phyloP scores from a whole-genome alignment of 176 grass and related monocot genomes.

The Carex littledalei region DNA sequence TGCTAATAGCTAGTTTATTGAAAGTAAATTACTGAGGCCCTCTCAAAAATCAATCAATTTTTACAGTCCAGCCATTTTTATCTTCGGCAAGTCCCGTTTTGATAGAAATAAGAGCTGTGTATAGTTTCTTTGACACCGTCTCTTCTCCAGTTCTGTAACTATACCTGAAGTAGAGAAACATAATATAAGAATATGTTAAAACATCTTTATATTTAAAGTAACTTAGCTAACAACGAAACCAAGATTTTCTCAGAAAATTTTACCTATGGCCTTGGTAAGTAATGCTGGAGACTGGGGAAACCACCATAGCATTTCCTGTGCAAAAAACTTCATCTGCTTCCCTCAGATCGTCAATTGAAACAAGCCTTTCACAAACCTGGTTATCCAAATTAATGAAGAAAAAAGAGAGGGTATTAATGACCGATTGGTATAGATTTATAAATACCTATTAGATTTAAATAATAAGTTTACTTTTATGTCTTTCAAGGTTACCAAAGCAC shows the following conservation, averaged over 20 bases:
- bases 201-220: not conserved
- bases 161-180: slow-evolving; percentile 32
- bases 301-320: slow-evolving; percentile 84
- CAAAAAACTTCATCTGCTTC: slow-evolving; percentile 85
- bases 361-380: slow-evolving; percentile 65
- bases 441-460: not conserved
- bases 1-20: not conserved
- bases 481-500: not conserved
- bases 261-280: slow-evolving; percentile 62
- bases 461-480: not conserved
- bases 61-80: slow-evolving; percentile 62
- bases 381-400: not conserved
- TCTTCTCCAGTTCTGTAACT: slow-evolving; percentile 56
- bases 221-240: not conserved
- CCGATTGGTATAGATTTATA: not conserved
- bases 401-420: not conserved
- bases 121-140: slow-evolving; percentile 46
- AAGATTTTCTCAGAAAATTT: not conserved
- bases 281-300: slow-evolving; percentile 56
- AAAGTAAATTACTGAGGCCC: not conserved
- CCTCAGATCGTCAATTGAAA: slow-evolving; percentile 58
- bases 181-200: not conserved
- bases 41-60: slow-evolving; percentile 33
- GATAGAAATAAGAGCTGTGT: slow-evolving; percentile 55
- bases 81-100: slow-evolving; percentile 75